Evolutionary conservation across 2,329 filamentous ascomycete genomes (phyloP).

Genomic region (Akanthomyces uredinophilus): DNA sequence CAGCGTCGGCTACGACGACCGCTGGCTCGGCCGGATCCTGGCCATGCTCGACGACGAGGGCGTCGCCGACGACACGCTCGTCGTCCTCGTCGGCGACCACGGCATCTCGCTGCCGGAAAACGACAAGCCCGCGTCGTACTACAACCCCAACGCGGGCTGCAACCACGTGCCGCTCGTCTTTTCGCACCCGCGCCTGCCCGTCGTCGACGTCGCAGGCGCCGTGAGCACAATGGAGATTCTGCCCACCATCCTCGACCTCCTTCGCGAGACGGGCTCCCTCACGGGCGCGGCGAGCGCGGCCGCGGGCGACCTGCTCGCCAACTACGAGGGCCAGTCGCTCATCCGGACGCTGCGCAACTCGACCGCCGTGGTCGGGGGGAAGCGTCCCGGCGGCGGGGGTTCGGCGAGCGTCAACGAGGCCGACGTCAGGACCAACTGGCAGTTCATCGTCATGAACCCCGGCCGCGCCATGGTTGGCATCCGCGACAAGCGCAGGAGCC

Average conservation of each 20-base stretch:
- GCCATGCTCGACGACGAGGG: constrained; percentile 27
- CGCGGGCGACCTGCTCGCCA: constrained; percentile 25
- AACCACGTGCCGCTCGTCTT: constrained; percentile 29
- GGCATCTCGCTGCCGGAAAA: constrained; percentile 30
- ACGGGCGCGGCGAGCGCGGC: constrained; percentile 22
- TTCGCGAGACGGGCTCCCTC: constrained; percentile 30
- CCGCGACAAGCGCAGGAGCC: constrained; percentile 18
- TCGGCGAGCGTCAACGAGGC: neutral
- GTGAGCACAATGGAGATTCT: constrained; percentile 30
- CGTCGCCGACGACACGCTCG: constrained; percentile 29
- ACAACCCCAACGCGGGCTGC: constrained; percentile 30
- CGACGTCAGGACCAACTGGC: constrained; percentile 21
- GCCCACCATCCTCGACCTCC: constrained; percentile 31
- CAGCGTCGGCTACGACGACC: constrained; percentile 28
- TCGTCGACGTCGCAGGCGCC: constrained; percentile 26
- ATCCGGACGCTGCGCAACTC: constrained; percentile 23
- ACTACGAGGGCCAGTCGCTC: constrained; percentile 33
- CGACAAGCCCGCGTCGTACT: constrained; percentile 26
- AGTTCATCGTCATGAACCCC: constrained; percentile 24
- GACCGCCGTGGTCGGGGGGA: too few species aligned
- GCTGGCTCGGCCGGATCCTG: constrained; percentile 30
- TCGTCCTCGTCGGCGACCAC: constrained; percentile 30
- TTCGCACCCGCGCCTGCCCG: constrained; percentile 29
- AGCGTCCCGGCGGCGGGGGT: too few species aligned
- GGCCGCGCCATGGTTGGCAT: constrained; percentile 21